Evolutionary conservation across 176 grass and related monocot species (phyloP).

Genomic region (Raddia guianensis): DNA sequence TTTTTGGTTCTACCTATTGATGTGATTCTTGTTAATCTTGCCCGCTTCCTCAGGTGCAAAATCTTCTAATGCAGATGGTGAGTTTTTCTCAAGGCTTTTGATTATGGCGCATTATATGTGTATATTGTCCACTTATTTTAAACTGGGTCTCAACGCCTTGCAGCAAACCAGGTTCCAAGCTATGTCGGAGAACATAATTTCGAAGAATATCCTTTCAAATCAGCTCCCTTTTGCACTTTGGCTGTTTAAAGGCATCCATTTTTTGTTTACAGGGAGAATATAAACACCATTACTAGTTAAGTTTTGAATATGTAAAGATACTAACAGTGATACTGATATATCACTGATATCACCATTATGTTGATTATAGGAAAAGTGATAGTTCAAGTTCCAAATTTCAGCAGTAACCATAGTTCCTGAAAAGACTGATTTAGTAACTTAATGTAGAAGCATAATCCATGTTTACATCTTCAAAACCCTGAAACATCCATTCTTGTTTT

Average conservation of each 20-base stretch:
- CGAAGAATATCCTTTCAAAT: constrained; percentile 91
- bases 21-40: constrained; percentile 27
- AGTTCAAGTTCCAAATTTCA: not conserved
- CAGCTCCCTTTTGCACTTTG: constrained; percentile 3
- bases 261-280: not conserved
- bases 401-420: not conserved
- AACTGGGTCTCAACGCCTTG: constrained; percentile 38
- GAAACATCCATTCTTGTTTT: not conserved
- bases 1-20: not conserved
- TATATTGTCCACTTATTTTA: not conserved
- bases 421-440: not conserved
- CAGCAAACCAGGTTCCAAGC: constrained; percentile 91
- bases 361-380: not conserved
- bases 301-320: constrained; percentile 5
- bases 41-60: constrained; percentile 72
- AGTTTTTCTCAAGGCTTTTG: constrained; percentile 16
- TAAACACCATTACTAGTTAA: constrained; percentile 6
- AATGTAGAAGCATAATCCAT: not conserved
- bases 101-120: not conserved
- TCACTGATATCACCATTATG: not conserved
- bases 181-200: constrained; percentile 84
- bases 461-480: not conserved
- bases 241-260: constrained; percentile 10
- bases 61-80: constrained; percentile 94
- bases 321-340: not conserved